Evolutionary conservation across 441 rosid species (phyloP).

Genomic region (Geranium incanum): DNA sequence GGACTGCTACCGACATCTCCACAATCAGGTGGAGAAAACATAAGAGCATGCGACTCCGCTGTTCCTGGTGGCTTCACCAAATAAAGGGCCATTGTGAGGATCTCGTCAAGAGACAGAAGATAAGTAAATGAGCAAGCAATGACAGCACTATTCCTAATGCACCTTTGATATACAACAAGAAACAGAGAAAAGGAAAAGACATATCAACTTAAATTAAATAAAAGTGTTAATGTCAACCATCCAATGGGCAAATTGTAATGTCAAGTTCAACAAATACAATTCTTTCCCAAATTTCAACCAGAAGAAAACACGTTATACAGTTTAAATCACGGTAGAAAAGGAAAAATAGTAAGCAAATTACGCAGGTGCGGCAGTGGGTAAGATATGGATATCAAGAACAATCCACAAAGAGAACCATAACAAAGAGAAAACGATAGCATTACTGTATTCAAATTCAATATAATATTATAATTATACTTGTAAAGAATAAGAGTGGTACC

Average conservation of each 20-base stretch:
- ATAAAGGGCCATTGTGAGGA: constrained; percentile 28
- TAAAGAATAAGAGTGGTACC: constrained; percentile 41
- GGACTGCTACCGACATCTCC: constrained; percentile 89
- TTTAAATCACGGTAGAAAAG: background rate
- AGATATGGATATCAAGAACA: background rate
- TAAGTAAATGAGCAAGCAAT: constrained; percentile 11
- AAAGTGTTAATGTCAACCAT: background rate
- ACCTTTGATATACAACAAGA: background rate
- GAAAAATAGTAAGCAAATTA: background rate
- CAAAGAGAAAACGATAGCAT: background rate
- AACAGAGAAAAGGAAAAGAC: background rate
- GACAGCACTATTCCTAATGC: constrained; percentile 3
- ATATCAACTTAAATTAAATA: background rate
- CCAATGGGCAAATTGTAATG: background rate
- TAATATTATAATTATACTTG: constrained; percentile 5
- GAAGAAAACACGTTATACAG: background rate
- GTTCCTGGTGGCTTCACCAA: constrained; percentile 97
- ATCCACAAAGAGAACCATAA: background rate
- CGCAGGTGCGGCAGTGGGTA: background rate
- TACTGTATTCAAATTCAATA: background rate
- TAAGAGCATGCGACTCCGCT: constrained; percentile 88
- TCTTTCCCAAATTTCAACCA: constrained; percentile 5
- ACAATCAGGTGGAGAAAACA: constrained; percentile 74
- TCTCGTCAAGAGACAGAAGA: constrained; percentile 19
- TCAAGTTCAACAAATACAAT: constrained; percentile 2